Base-by-base conservation (phyloP, 1,139 yeast genomes). In the Hyphopichia khmerensis region DNA sequence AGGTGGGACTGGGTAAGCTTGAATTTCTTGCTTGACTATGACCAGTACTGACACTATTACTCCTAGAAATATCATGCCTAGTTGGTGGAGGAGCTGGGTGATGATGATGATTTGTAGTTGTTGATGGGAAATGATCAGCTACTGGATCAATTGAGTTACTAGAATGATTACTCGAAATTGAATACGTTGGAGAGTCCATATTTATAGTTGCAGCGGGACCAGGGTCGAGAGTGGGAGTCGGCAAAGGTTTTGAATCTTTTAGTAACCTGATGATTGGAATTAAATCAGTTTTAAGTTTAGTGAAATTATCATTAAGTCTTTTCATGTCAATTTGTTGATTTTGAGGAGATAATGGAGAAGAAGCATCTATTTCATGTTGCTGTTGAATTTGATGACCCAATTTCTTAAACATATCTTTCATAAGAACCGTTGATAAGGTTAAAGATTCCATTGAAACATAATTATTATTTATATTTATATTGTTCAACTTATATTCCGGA, bases 221-320 rank as follows among this genome's bases (percentile, higher is more conserved):
- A 0, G 75, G 72, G 44, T 67, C 77, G 33, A 72, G 50, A 1
- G 79, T 75, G 3, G 84, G 84, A 0, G 81, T 75, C 0, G 84
- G 84, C 33, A 79, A 62, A 2, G 84, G 84, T 53, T 79, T 79
- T 27, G 72, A 67, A 45, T 79, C 83, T 47, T 79, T 79, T 15
- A 77, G 58, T 36, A 75, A 64, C 43, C 79, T 67, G 27, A 79
- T 65, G 24, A 79, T 71, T 0, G 84, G 84, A 36, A 76, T 65
- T 51, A 79, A 63, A 43, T 79, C 84, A 27, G 78, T 73, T 45
- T 75, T 73, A 46, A 79, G 60, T 51, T 74, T 71, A 38, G 63
- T 63, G 51, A 79, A 75, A 54, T 76, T 79, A 33, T 77, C 81
- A 44, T 67, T 69, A 40, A 79, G 59, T 45, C 57, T 62, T 45